These are phyloP conservation scores for Hysterangium stoloniferum DNA, from an alignment of 768 basidiomycete species.

Conservation along the genomic window DNA sequence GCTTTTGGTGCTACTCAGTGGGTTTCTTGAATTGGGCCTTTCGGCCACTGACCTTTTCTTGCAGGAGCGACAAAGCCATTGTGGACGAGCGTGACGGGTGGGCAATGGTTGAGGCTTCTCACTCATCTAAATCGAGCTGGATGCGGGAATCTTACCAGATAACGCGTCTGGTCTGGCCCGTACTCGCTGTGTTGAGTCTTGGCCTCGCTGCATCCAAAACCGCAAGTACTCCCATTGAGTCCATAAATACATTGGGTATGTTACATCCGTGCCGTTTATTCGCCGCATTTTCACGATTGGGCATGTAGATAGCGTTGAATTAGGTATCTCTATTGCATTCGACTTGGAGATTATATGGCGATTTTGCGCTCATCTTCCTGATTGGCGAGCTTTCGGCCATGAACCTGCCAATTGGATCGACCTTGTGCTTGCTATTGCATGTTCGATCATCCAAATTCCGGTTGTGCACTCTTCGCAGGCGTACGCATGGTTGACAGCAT, in stretches of 20 bases:
- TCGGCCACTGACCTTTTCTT: background rate
- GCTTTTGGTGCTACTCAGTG: conserved; percentile 83
- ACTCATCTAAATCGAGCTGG: conserved; percentile 34
- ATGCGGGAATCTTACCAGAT: conserved; percentile 49
- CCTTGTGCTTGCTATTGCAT: conserved; percentile 61
- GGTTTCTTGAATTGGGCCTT: conserved; percentile 21
- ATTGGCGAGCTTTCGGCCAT: conserved; percentile 74
- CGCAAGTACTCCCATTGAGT: conserved; percentile 34
- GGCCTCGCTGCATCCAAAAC: conserved; percentile 64
- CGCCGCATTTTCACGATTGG: conserved; percentile 28
- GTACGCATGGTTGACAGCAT: conserved; percentile 87
- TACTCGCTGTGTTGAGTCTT: conserved; percentile 64
- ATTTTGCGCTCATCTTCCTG: conserved; percentile 60
- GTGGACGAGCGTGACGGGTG: conserved; percentile 57
- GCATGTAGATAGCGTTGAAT: conserved; percentile 57
- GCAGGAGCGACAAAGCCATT: conserved; percentile 26
- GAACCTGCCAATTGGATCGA: conserved; percentile 65
- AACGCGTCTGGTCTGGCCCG: conserved; percentile 67
- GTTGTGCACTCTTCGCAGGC: conserved; percentile 50
- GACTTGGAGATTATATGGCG: conserved; percentile 83
- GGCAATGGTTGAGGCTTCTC: conserved; percentile 40
- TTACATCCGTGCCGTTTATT: background rate
- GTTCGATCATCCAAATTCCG: conserved; percentile 81
- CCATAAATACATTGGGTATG: conserved; percentile 16
- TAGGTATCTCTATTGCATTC: conserved; percentile 74